Evolutionary conservation across 164 flowering plant species (phyloP), one percentile per base, ranked within the genome.

Genomic region (Buxus sempervirens): DNA sequence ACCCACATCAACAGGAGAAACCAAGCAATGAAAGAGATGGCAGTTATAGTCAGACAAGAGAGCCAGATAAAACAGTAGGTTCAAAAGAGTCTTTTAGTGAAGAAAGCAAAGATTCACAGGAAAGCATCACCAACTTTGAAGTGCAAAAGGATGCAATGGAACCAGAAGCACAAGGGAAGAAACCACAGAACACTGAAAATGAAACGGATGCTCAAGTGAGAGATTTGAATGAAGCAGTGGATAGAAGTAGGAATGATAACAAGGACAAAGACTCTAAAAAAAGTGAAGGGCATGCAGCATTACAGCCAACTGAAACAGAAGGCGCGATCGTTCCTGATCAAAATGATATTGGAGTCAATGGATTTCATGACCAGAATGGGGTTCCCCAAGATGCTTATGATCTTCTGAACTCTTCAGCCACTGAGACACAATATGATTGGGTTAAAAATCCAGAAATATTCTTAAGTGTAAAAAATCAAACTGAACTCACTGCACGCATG

Each of bases 341-440:
- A 45, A 45, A 15, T 45, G 51, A 45, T 10, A 42, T 19, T 62
- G 64, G 53, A 41, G 20, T 41, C 36, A 22, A 22, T 38, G 64
- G 64, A 8, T 62, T 62, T 21, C 64, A 38, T 4, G 64, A 62
- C 22, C 51, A 62, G 53, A 62, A 62, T 62, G 64, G 64, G 26
- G 25, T 62, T 62, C 64, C 64, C 1, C 53, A 62, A 62, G 73
- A 62, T 55, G 66, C 67, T 26, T 26, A 20, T 63, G 65, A 69
- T 27, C 57, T 54, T 21, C 48, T 41, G 27, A 64, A 57, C n/a
- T 5, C 54, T 19, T 2, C 26, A 4, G 5, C 26, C n/a, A 38
- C 15, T 56, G 67, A 38, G 42, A 25, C 54, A 15, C 25, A 19
- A 25, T 45, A 63, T 42, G 62, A 27, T 10, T 10, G 14, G 3